phyloP scores from a whole-genome alignment of 805 yeast genomes.

The Wickerhamiella siamensis region DNA sequence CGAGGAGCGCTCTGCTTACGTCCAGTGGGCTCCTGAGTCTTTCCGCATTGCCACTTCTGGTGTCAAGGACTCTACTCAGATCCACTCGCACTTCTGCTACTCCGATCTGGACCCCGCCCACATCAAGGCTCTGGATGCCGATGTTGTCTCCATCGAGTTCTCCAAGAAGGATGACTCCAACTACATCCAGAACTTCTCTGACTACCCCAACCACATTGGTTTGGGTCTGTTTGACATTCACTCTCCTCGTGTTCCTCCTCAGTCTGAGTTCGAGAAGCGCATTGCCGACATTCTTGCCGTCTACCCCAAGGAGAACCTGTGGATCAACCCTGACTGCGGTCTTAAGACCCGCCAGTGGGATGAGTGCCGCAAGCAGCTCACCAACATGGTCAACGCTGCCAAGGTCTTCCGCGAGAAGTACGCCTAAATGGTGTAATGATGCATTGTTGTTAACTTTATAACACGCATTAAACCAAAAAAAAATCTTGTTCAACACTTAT shows the following conservation, averaged over 20 bases:
- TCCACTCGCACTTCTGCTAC: constrained; percentile 99
- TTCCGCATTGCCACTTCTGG: constrained; percentile 99
- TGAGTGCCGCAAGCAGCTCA: constrained; percentile 86
- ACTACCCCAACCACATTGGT: constrained; percentile 99
- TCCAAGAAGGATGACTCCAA: constrained; percentile 99
- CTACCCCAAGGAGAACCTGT: constrained; percentile 95
- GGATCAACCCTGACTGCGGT: constrained; percentile 99
- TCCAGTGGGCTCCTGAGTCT: constrained; percentile 98
- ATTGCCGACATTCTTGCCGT: constrained; percentile 88
- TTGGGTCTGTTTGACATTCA: constrained; percentile 97
- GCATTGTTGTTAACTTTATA: no score
- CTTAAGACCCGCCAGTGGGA: constrained; percentile 99
- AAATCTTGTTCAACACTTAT: constrained; percentile 2
- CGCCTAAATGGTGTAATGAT: constrained; percentile 15
- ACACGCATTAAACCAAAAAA: no score
- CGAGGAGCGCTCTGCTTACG: constrained; percentile 89
- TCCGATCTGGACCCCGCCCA: constrained; percentile 99
- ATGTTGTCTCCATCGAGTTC: constrained; percentile 97
- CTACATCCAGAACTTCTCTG: constrained; percentile 93
- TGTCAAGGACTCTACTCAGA: constrained; percentile 87
- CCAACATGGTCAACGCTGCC: constrained; percentile 99
- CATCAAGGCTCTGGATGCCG: constrained; percentile 98
- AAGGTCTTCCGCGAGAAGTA: constrained; percentile 72
- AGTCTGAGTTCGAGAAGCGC: constrained; percentile 89
- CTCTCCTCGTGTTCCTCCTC: constrained; percentile 99